Base-by-base conservation (phyloP, 768 basidiomycete species). In the Lactarius hatsudake region DNA sequence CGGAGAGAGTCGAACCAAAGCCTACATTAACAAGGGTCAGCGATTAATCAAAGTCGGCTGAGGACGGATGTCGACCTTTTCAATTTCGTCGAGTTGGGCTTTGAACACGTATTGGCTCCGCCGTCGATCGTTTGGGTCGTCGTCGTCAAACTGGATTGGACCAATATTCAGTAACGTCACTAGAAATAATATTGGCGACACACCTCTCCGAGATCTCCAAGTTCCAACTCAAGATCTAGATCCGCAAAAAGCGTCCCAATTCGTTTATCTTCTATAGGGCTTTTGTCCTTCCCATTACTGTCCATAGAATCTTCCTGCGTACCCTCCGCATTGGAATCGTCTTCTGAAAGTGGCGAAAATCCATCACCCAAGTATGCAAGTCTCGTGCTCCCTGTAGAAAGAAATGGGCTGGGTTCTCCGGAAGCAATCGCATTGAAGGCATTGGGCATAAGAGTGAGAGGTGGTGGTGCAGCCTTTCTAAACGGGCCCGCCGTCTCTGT, bases 61-160 rank as follows among this genome's bases (percentile, higher is more conserved):
- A 28, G 9, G 59, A 48, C 23, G 70, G 51, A 72, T 8, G 80
- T 71, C 36, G 57, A 83, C 90, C 81, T 83, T 83, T 74, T 94
- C 91, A 57, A 94, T 89, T 75, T 89, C 88, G 73, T 94, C 92
- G 28, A 94, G 78, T 74, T 89, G 84, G 20, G 87, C 86, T 71
- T 81, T 86, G 86, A 93, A 86, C 53, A 88, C 76, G 70, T 86
- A 83, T 71, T 93, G 91, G 74, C 90, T 93, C 73, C 83, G 84
- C 51, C 90, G 83, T 66, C 84, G 83, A 76, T 91, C 91, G 72
- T 91, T 81, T 54, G 88, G 87, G 72, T 91, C 91, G 70, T 85
- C 79, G 55, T 86, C 83, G 66, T 90, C 88, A 71, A 83, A 87
- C 88, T 91, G 71, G 12, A 32, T 51, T 17, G 59, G 57, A 26